Evolutionary conservation across 192 early-diverging fungal genomes (phyloP).

Genomic region (Backusella sp.): DNA sequence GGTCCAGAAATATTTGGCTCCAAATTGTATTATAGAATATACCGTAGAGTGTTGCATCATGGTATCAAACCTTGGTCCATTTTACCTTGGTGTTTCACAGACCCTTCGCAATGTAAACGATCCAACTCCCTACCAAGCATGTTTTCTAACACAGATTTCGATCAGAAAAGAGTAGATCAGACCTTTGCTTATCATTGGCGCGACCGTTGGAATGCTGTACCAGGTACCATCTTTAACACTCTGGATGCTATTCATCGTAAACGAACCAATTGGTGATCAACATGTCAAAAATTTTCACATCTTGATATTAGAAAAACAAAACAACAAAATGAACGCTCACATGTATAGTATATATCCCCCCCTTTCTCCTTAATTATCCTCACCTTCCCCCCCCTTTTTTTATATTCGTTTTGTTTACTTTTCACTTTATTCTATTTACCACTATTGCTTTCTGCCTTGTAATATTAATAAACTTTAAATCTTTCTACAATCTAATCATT

Average conservation of each 20-base stretch:
- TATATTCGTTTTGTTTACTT: neutral
- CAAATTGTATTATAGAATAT: conserved; percentile 38
- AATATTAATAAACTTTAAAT: too few species aligned
- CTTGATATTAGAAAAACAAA: neutral
- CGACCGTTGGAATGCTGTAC: conserved; percentile 33
- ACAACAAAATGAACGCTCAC: neutral
- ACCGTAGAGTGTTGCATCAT: conserved; percentile 38
- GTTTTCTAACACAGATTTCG: conserved; percentile 35
- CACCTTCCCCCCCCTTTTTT: neutral
- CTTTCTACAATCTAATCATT: too few species aligned
- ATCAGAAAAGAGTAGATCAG: conserved; percentile 27
- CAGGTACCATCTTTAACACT: conserved; percentile 12
- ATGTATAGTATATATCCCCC: neutral
- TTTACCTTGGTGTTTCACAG: conserved; percentile 47
- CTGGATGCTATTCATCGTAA: neutral
- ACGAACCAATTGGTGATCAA: conserved; percentile 9
- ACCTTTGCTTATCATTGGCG: conserved; percentile 46
- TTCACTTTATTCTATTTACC: too few species aligned
- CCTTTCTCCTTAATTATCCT: neutral
- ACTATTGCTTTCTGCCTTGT: too few species aligned
- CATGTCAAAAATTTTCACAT: neutral
- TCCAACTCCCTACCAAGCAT: conserved; percentile 43
- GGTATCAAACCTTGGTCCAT: conserved; percentile 37
- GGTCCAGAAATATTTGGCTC: conserved; percentile 43
- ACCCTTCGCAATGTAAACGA: conserved; percentile 33